Percentiles rank a stretch among this genome's conserved stretches.
Evolutionary conservation across 768 basidiomycete genomes (phyloP).

Genomic region (Hydnomerulius pinastri): DNA sequence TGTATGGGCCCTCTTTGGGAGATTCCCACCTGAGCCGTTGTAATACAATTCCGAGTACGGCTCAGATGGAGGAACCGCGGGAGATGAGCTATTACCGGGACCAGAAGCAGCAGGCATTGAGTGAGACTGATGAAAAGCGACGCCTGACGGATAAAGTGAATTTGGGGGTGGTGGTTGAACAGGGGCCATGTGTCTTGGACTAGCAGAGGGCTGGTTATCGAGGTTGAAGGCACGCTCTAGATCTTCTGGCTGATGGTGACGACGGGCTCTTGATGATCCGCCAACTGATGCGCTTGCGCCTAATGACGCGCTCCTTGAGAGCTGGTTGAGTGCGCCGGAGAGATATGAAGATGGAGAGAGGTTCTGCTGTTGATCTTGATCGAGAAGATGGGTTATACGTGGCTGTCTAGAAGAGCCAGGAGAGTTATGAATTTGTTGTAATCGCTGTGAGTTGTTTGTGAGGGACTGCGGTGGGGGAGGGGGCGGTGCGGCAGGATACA

Average conservation of each 20-base stretch:
- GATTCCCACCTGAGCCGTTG: conserved; percentile 46
- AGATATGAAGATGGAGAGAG: conserved; percentile 50
- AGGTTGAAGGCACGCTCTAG: conserved; percentile 54
- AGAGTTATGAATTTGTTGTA: conserved; percentile 52
- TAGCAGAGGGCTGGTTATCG: conserved; percentile 26
- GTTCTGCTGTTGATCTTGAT: conserved; percentile 56
- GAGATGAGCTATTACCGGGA: conserved; percentile 37
- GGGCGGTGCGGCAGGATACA: conserved; percentile 42
- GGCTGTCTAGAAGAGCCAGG: conserved; percentile 52
- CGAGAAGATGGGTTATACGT: conserved; percentile 66
- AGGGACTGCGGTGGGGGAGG: conserved; percentile 50
- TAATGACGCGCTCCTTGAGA: conserved; percentile 70
- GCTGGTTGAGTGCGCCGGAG: conserved; percentile 50
- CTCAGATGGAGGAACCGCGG: conserved; percentile 38
- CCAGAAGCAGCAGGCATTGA: conserved; percentile 33
- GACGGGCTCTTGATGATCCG: conserved; percentile 50
- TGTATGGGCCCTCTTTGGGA: conserved; percentile 57
- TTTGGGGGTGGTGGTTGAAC: conserved; percentile 43
- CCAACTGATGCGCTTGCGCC: conserved; percentile 45
- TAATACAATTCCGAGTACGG: conserved; percentile 65
- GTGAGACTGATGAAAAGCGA: conserved; percentile 59
- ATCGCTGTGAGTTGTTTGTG: conserved; percentile 44
- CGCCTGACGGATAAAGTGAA: conserved; percentile 59
- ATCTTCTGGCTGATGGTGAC: conserved; percentile 72
- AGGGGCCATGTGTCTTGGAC: conserved; percentile 24